These are phyloP conservation scores for Alternaria conjuncta DNA, from an alignment of 2,329 filamentous ascomycete species.

Conservation along the genomic window DNA sequence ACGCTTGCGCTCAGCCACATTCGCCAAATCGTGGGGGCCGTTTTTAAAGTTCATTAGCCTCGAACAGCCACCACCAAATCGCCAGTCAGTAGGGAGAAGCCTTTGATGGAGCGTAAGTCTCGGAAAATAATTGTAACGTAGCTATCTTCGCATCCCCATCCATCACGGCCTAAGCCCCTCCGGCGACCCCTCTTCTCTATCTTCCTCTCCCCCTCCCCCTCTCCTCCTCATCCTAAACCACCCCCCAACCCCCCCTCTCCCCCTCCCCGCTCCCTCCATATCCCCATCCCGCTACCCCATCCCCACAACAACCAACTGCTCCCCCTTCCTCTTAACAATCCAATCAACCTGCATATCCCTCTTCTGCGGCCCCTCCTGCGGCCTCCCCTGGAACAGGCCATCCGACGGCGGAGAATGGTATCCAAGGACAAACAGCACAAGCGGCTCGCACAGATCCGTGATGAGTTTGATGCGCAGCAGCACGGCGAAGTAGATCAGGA, in stretches of 20 bases:
- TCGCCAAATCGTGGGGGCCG: neutral
- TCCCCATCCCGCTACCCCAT: neutral
- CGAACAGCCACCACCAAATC: too few relatives aligned
- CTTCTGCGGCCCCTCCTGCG: conserved; percentile 7
- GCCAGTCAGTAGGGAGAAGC: too few relatives aligned
- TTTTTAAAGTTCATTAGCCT: too few relatives aligned
- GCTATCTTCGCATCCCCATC: neutral
- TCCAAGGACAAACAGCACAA: conserved; percentile 8
- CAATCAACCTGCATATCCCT: neutral
- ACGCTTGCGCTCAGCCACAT: neutral
- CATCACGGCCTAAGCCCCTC: neutral
- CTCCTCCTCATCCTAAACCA: conserved; percentile 3
- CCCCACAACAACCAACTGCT: conserved; percentile 2
- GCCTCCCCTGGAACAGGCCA: neutral
- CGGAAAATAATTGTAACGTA: too few relatives aligned
- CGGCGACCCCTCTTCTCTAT: neutral
- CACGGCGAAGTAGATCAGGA: conserved; percentile 6
- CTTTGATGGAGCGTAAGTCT: too few relatives aligned
- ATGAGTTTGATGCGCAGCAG: conserved; percentile 7
- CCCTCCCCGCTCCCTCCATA: neutral
- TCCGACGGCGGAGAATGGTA: conserved; percentile 4
- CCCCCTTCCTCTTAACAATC: conserved; percentile 6
- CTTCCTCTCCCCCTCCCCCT: neutral
- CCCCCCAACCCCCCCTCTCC: neutral
- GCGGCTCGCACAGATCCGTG: conserved; percentile 14